A percentile compares a stretch with the other conserved stretches of the same genome.
phyloP scores from a whole-genome alignment of 805 yeast genomes.

The Wickerhamomyces sydowiorum region DNA sequence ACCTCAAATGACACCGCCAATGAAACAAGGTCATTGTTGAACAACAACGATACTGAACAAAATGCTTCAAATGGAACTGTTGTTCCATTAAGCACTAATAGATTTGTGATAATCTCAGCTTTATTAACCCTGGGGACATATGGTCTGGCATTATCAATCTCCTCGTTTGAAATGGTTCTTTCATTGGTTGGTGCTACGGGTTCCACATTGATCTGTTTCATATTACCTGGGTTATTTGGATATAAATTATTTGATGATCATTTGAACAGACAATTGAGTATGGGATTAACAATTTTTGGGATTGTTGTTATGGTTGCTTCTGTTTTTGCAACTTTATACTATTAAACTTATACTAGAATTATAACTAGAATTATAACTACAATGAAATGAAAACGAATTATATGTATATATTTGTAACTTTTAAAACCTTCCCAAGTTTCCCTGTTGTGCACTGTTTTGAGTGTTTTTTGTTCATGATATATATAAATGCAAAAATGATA shows the following conservation, averaged over 20 bases:
- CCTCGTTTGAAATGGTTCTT: constrained; percentile 62
- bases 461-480: no score
- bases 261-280: constrained; percentile 40
- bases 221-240: constrained; percentile 75
- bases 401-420: neutral
- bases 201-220: constrained; percentile 72
- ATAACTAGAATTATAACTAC: neutral
- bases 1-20: neutral
- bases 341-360: neutral
- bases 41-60: constrained; percentile 14
- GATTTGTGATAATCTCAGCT: constrained; percentile 45
- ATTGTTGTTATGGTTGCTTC: constrained; percentile 65
- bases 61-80: constrained; percentile 13
- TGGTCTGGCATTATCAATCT: constrained; percentile 49
- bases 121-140: constrained; percentile 43
- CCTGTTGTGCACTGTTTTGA: no score
- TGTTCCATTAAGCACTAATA: constrained; percentile 42
- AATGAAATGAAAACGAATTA: neutral
- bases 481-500: neutral
- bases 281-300: constrained; percentile 64
- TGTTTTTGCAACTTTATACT: constrained; percentile 31
- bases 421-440: no score
- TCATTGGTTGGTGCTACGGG: constrained; percentile 82
- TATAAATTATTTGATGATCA: constrained; percentile 34
- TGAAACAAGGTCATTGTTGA: constrained; percentile 11